Evolutionary conservation across 1,284 basidiomycete species (phyloP).

Genomic region (Puccinia brachypodii): DNA sequence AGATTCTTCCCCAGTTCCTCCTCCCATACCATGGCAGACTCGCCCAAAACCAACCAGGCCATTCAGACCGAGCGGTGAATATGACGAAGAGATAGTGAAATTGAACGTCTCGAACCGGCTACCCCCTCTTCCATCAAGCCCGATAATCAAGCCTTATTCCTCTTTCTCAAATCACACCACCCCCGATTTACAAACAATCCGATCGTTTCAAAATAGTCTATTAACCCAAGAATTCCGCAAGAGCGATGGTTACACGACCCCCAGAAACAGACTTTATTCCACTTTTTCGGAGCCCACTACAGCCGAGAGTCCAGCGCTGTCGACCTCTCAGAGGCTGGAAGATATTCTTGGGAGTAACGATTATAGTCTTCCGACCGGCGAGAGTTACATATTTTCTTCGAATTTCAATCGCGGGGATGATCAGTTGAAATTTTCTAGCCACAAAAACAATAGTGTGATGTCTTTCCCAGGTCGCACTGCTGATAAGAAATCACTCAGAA

Average conservation of each 20-base stretch:
- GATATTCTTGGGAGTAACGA: background rate
- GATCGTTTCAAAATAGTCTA: background rate
- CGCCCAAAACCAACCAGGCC: background rate
- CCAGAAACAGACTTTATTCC: background rate
- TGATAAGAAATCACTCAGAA: too few relatives aligned
- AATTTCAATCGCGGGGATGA: background rate
- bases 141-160: background rate
- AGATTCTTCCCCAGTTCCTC: background rate
- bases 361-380: background rate
- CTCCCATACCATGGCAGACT: conserved; percentile 14
- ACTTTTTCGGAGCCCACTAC: background rate
- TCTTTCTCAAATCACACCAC: background rate
- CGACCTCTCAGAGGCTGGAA: background rate
- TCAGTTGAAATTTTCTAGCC: background rate
- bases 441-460: background rate
- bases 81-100: conserved; percentile 7
- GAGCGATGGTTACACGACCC: background rate
- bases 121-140: background rate
- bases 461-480: background rate
- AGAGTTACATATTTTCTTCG: conserved; percentile 2
- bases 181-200: background rate
- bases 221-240: background rate
- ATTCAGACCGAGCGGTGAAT: conserved; percentile 3
- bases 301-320: background rate
- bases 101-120: background rate